Evolutionary conservation across 257 asterid species (phyloP), one percentile per base, ranked within the genome.

Genomic region (Jasminum sambac): DNA sequence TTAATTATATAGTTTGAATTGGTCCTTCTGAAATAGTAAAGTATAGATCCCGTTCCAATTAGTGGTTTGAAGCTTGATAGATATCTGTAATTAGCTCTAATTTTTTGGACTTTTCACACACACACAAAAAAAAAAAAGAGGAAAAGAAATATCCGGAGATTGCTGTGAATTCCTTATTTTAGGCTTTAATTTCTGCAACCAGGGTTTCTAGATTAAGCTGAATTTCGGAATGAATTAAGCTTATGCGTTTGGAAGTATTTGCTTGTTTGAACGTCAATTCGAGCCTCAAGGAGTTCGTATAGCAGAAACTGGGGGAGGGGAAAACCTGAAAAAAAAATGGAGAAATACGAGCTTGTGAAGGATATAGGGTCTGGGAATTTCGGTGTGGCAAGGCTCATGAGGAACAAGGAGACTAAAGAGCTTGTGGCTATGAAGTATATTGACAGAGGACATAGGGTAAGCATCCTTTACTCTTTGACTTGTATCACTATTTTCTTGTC

Each of bases 351-450:
- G 81, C 97, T 91, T 75, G 96, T 94, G 78, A 94, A 91, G 90
- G 98, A 94, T 84, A 91, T 94, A 79, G 99, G 98, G 52, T 89
- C 97, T 58, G 98, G 98, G 39, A 93, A 93, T 88, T 92, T 92
- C 65, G 98, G 98, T 30, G 97, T 92, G 70, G 98, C 98, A 1
- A 90, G 98, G 96, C 96, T 93, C 21, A 89, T 93, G 98, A 90
- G 95, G 72, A 82, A 94, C 86, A 94, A 89, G 88, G 95, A 86
- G 86, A 94, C 99, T 11, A 94, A 89, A 78, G 99, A 91, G 85
- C 99, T 94, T 50, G 96, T 94, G 74, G 99, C 99, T 17, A 94
- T 94, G 99, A 94, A 94, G 76, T 94, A 91, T 84, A 89, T 94
- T 69, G 99, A 94, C 68, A 86, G 99, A 88, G 99, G 99, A 38